Evolutionary conservation across 1,139 yeast species (phyloP).

Genomic region (Arxiozyma slooffiae): DNA sequence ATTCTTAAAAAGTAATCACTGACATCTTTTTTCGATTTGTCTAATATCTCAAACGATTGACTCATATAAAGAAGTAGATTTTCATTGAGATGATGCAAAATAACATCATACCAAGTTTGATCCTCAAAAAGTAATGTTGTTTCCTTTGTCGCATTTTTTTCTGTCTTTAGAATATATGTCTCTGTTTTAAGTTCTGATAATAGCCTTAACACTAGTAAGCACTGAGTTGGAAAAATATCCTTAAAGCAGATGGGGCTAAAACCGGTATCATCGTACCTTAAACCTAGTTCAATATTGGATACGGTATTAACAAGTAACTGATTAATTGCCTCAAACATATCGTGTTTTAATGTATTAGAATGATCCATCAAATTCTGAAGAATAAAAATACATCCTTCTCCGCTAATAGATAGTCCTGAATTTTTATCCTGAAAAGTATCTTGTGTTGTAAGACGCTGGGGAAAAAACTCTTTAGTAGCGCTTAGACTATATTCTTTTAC

Average conservation of each 20-base stretch:
- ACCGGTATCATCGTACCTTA: slow-evolving; percentile 7
- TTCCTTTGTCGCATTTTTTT: background rate
- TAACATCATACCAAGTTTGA: slow-evolving; percentile 10
- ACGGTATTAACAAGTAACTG: slow-evolving; percentile 16
- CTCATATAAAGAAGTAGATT: slow-evolving; percentile 9
- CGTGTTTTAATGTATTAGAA: slow-evolving; percentile 1
- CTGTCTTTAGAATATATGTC: background rate
- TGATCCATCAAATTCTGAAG: slow-evolving; percentile 11
- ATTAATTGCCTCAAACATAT: slow-evolving; percentile 11
- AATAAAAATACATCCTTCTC: slow-evolving; percentile 13
- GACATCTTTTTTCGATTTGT: background rate
- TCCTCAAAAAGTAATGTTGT: background rate
- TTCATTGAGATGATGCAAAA: slow-evolving; percentile 4
- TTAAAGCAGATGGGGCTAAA: background rate
- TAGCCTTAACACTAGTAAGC: slow-evolving; percentile 16
- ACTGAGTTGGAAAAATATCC: slow-evolving; percentile 16
- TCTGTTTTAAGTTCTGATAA: slow-evolving; percentile 15
- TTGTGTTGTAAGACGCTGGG: background rate
- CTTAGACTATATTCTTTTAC: slow-evolving; percentile 7
- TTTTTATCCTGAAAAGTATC: slow-evolving; percentile 10
- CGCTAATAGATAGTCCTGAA: background rate
- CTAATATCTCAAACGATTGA: slow-evolving; percentile 1
- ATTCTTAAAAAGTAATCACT: slow-evolving; percentile 2
- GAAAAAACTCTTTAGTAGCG: slow-evolving; percentile 8
- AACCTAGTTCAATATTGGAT: slow-evolving; percentile 19